A percentile compares a stretch with the other conserved stretches of the same genome.
phyloP scores from a whole-genome alignment of 2,329 filamentous ascomycete genomes.

The Mycosphaerella sp. region DNA sequence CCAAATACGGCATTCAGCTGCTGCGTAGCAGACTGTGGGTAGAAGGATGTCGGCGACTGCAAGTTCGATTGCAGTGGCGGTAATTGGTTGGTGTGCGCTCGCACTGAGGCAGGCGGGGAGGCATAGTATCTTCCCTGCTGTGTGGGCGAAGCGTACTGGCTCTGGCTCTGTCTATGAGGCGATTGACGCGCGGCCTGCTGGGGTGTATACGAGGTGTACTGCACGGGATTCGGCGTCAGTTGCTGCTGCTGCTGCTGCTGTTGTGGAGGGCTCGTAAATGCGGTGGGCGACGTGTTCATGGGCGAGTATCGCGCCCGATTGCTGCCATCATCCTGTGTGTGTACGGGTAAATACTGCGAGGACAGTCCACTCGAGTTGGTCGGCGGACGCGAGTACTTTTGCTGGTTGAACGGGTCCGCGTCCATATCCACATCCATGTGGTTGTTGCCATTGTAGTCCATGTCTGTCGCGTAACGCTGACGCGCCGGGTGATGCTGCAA shows the following conservation, averaged over 20 bases:
- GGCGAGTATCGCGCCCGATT: slow-evolving; percentile 89
- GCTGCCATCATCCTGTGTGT: slow-evolving; percentile 54
- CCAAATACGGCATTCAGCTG: slow-evolving; percentile 63
- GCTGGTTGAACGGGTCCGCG: slow-evolving; percentile 79
- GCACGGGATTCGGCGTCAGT: slow-evolving; percentile 10
- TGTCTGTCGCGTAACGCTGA: slow-evolving; percentile 15
- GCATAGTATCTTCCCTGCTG: slow-evolving; percentile 52
- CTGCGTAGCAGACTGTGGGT: slow-evolving; percentile 62
- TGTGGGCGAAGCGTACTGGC: slow-evolving; percentile 50
- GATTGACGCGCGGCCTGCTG: slow-evolving; percentile 63
- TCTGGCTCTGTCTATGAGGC: slow-evolving; percentile 60
- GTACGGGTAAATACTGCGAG: slow-evolving; percentile 56
- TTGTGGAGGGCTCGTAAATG: slow-evolving; percentile 53
- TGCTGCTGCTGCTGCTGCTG: slow-evolving; percentile 23
- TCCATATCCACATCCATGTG: slow-evolving; percentile 60
- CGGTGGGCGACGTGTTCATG: slow-evolving; percentile 83
- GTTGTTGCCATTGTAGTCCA: slow-evolving; percentile 33
- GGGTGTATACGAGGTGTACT: slow-evolving; percentile 33
- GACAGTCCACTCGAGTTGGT: slow-evolving; percentile 52
- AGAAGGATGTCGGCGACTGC: slow-evolving; percentile 45
- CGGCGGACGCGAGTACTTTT: slow-evolving; percentile 77
- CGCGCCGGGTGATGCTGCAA: slow-evolving; percentile 4
- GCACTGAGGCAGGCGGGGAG: slow-evolving; percentile 42
- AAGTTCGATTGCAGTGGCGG: slow-evolving; percentile 68
- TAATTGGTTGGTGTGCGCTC: slow-evolving; percentile 59